Evolutionary conservation across 2,329 filamentous ascomycete species (phyloP), one percentile per base, ranked within the genome.

Genomic region (Venturia pyrina): DNA sequence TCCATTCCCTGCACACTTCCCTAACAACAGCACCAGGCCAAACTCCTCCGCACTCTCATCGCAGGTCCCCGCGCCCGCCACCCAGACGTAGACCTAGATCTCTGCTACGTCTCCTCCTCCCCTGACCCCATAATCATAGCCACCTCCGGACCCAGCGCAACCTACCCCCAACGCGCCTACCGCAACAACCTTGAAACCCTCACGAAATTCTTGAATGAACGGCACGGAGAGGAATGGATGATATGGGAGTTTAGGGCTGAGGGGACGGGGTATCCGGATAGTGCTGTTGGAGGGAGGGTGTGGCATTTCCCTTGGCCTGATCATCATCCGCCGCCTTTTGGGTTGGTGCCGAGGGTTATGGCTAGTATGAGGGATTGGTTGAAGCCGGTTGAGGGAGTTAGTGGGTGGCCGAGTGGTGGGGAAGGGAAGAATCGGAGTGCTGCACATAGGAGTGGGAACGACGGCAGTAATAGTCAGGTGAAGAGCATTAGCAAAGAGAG

Each of bases 161-260:
- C 90, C 21, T 97, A 96, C 73, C 93, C 95, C 0, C 89, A 96
- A 75, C 87, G 89, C 69, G 92, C 91, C 67, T 99, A 98, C 78
- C 90, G 95, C 73, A 99, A 96, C 74, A 93, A 93, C 0, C 87
- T 96, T 62, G 89, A 96, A 73, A 85, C 88, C 48, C 85, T 99
- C 28, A 91, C 98, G 67, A 84, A 85, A 69, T 99, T 93, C 75
- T 87, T 99, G 68, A 91, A 98, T 77, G 80, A 83, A 57, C 91
- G 92, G 72, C 95, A 99, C 77, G 88, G 84, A 37, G 79, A 86
- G 34, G 81, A 95, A 69, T 99, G 95, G 95, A 87, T 89, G 3
- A 96, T 99, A 72, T 99, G 93, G 91, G 95, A 99, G 78, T 99
- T 99, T 72, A 88, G 95, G 59, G 95, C 92, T 44, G 95, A 99